Conservation (phyloP, 176 grass and related monocot genomes). For the Lolium multiflorum region DNA sequence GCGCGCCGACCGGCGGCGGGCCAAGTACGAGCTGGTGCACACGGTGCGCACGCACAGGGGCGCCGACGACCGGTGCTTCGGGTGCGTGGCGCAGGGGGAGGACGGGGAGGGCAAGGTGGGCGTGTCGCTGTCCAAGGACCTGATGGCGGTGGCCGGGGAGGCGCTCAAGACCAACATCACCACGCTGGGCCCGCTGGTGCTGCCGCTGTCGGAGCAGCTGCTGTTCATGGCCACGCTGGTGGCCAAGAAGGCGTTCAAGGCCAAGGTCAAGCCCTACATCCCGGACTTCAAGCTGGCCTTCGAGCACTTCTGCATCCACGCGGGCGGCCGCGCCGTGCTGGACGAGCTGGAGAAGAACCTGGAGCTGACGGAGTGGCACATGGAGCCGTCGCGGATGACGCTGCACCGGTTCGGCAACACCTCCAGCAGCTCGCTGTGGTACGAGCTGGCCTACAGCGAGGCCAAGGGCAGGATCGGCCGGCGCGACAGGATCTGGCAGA, state of each 20-base stretch:
- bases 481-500: constrained; percentile 90
- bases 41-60: constrained; percentile 95
- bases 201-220: constrained; percentile 86
- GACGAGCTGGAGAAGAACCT: constrained; percentile 95
- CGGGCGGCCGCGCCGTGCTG: constrained; percentile 82
- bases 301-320: constrained; percentile 96
- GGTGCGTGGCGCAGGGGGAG: constrained; percentile 89
- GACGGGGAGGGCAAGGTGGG: constrained; percentile 69
- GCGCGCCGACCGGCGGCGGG: constrained; percentile 54
- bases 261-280: constrained; percentile 94
- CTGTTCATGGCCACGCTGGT: constrained; percentile 83
- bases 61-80: constrained; percentile 78
- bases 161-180: constrained; percentile 99
- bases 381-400: constrained; percentile 95
- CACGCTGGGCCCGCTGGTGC: constrained; percentile 79
- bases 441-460: constrained; percentile 86
- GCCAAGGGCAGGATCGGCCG: constrained; percentile 81
- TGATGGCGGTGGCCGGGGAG: constrained; percentile 91
- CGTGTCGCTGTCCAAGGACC: constrained; percentile 89
- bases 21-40: constrained; percentile 94
- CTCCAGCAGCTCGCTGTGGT: constrained; percentile 96
- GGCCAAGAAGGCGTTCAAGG: constrained; percentile 83
- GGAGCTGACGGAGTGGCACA: constrained; percentile 87
- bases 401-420: constrained; percentile 94
- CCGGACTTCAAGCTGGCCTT: constrained; percentile 97